phyloP scores from a whole-genome alignment of 768 basidiomycete species.

The Lepiota brunneoincarnata region DNA sequence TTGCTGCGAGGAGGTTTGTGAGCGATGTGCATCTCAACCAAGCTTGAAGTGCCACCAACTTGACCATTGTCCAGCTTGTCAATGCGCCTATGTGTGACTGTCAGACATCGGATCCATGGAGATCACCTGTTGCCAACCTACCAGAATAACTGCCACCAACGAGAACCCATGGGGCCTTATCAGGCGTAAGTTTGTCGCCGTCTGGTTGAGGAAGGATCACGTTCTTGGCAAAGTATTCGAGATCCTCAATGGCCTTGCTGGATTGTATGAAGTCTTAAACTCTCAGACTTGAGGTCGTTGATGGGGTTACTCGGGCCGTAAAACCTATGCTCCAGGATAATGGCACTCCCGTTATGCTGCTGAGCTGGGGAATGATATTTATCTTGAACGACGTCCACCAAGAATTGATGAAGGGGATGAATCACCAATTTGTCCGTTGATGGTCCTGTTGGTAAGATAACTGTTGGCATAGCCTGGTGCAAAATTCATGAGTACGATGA shows the following conservation, averaged over 20 bases:
- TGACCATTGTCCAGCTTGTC: conserved; percentile 67
- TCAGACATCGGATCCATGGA: background rate
- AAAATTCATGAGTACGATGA: background rate
- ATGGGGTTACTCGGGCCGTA: conserved; percentile 75
- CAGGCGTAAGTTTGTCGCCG: conserved; percentile 59
- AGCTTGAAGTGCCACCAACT: conserved; percentile 36
- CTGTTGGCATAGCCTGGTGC: conserved; percentile 34
- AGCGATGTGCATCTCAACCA: background rate
- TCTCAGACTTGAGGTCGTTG: conserved; percentile 54
- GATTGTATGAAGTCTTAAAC: conserved; percentile 59
- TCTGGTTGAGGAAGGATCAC: conserved; percentile 66
- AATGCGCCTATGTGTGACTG: conserved; percentile 29
- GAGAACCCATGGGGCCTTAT: conserved; percentile 47
- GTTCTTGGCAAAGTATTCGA: conserved; percentile 67
- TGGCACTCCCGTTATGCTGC: conserved; percentile 58
- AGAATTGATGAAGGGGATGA: background rate
- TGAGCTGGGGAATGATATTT: conserved; percentile 37
- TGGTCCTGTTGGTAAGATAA: conserved; percentile 64
- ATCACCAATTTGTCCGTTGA: conserved; percentile 55
- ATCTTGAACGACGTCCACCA: background rate
- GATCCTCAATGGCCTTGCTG: conserved; percentile 74
- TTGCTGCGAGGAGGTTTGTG: conserved; percentile 34
- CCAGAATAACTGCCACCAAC: conserved; percentile 52
- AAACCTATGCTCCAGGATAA: conserved; percentile 73
- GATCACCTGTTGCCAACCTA: conserved; percentile 11